phyloP scores from a whole-genome alignment of 148 eudicot species.

The Agrostemma githago region DNA sequence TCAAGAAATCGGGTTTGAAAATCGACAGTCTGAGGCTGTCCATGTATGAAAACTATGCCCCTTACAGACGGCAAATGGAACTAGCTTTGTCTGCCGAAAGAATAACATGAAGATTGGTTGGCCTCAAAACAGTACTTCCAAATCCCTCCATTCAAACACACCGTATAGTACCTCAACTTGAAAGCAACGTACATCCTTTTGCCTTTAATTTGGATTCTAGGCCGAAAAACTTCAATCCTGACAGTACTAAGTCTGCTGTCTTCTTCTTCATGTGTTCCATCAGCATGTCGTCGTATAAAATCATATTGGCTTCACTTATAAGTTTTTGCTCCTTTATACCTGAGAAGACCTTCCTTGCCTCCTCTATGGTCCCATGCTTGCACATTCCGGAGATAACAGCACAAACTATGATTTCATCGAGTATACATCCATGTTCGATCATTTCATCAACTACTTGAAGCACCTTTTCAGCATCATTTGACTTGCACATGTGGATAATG shows the following conservation, averaged over 20 bases:
- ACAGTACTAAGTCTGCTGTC: constrained; percentile 71
- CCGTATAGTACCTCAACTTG: too few relatives aligned
- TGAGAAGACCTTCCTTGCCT: constrained; percentile 67
- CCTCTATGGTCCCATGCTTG: constrained; percentile 82
- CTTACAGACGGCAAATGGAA: too few relatives aligned
- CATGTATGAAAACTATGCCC: too few relatives aligned
- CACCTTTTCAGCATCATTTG: constrained; percentile 60
- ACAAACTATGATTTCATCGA: constrained; percentile 51
- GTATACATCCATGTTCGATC: constrained; percentile 52
- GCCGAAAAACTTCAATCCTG: constrained; percentile 81
- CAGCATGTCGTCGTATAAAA: constrained; percentile 76
- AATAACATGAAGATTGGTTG: too few relatives aligned
- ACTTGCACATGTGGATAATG: constrained; percentile 65
- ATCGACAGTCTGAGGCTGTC: constrained; percentile 82
- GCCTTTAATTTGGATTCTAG: constrained; percentile 69
- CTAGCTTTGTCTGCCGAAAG: too few relatives aligned
- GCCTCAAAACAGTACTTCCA: too few relatives aligned
- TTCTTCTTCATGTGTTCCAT: constrained; percentile 77
- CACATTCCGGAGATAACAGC: constrained; percentile 89
- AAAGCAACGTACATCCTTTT: constrained; percentile 61
- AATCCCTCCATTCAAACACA: too few relatives aligned
- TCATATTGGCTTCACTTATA: constrained; percentile 56
- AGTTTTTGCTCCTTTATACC: constrained; percentile 47
- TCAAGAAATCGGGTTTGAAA: constrained; percentile 70
- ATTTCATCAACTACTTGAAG: constrained; percentile 67